phyloP scores from a whole-genome alignment of 169 alveolate genomes.

The Plasmodium relictum region DNA sequence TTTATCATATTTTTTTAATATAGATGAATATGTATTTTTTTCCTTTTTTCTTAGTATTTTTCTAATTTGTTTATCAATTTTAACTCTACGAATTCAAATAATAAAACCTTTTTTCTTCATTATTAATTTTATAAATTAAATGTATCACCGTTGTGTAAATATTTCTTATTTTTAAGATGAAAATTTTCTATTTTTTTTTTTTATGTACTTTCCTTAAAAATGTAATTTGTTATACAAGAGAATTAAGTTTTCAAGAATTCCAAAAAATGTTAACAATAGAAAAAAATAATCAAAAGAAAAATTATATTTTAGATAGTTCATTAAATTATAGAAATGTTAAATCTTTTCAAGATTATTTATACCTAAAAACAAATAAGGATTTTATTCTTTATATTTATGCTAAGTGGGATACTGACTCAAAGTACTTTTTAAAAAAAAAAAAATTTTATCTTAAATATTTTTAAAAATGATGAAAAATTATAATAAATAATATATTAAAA shows the following conservation, averaged over 20 bases:
- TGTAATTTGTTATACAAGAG: slow-evolving; percentile 49
- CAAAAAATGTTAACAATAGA: slow-evolving; percentile 50
- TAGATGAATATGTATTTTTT: no score
- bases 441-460: no score
- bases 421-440: slow-evolving; percentile 36
- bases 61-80: no score
- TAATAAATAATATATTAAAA: no score
- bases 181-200: slow-evolving; percentile 18
- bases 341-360: slow-evolving; percentile 24
- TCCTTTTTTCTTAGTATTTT: no score
- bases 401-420: slow-evolving; percentile 76
- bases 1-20: no score
- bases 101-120: no score
- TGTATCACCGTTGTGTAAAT: no score
- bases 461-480: no score
- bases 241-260: slow-evolving; percentile 61
- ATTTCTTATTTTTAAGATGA: slow-evolving; percentile 35
- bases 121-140: no score
- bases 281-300: slow-evolving; percentile 58
- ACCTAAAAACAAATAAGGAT: slow-evolving; percentile 56
- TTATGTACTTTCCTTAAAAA: slow-evolving; percentile 36
- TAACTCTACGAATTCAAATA: no score
- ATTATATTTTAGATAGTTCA: slow-evolving; percentile 23
- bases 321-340: slow-evolving; percentile 26
- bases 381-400: slow-evolving; percentile 75